A percentile compares a stretch with the other conserved stretches of the same genome.
phyloP scores from a whole-genome alignment of 805 yeast genomes.

The Candida lessepsii region DNA sequence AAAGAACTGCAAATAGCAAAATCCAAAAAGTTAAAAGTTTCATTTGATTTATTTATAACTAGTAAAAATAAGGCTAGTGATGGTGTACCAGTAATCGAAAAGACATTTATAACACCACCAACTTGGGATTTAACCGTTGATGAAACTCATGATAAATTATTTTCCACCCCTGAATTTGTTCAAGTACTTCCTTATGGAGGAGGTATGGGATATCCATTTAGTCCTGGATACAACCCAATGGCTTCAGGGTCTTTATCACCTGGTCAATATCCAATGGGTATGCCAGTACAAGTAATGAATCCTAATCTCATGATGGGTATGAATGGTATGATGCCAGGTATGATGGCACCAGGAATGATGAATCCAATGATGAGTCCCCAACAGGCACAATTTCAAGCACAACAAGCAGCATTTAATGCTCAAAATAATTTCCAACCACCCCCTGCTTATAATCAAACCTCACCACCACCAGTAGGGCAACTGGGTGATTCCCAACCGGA shows the following conservation, averaged over 20 bases:
- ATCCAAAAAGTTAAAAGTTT: conserved; percentile 34
- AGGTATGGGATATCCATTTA: not conserved
- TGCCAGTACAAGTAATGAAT: conserved; percentile 5
- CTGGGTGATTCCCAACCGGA: not conserved
- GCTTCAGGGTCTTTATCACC: conserved; percentile 1
- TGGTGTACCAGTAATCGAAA: conserved; percentile 44
- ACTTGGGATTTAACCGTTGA: conserved; percentile 68
- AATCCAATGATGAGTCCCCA: conserved; percentile 13
- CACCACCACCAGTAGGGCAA: conserved; percentile 5
- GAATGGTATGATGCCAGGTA: conserved; percentile 3
- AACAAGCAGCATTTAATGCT: conserved; percentile 20
- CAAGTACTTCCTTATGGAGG: conserved; percentile 8
- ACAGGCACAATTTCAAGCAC: conserved; percentile 14
- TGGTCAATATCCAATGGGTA: conserved; percentile 7
- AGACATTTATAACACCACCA: conserved; percentile 71
- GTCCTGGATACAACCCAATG: conserved; percentile 2
- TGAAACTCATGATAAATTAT: conserved; percentile 52
- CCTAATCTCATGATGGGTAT: conserved; percentile 6
- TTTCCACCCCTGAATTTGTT: conserved; percentile 25
- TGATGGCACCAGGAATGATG: conserved; percentile 5
- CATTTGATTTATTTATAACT: conserved; percentile 54
- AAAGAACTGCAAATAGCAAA: conserved; percentile 34
- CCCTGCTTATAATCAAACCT: not conserved
- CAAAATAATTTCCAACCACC: conserved; percentile 28
- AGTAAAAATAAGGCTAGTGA: conserved; percentile 34